Evolutionary conservation across 2,329 filamentous ascomycete species (phyloP).

Genomic region (Paraconiothyrium brasiliense): DNA sequence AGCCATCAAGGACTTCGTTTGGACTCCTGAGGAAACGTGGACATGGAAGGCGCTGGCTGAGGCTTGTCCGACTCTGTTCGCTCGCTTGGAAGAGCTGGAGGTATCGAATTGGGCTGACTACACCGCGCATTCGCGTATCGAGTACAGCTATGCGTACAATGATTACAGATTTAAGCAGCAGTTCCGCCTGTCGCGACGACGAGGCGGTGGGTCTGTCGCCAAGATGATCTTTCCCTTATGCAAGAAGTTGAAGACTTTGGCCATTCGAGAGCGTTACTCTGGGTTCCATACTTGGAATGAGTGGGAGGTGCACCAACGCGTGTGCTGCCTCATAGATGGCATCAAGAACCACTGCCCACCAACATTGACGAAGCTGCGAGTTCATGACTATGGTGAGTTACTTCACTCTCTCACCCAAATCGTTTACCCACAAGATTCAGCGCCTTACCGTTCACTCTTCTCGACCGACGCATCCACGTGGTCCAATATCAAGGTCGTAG

Average conservation of each 20-base stretch:
- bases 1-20: conserved; percentile 50
- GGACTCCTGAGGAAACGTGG: conserved; percentile 49
- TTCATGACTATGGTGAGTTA: conserved; percentile 41
- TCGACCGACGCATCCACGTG: conserved; percentile 43
- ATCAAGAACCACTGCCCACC: conserved; percentile 42
- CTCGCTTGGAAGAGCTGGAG: conserved; percentile 44
- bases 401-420: background rate
- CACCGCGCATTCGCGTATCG: conserved; percentile 46
- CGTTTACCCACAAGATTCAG: conserved; percentile 14
- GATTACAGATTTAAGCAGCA: conserved; percentile 49
- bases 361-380: conserved; percentile 42
- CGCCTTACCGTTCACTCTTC: conserved; percentile 46
- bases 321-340: conserved; percentile 48
- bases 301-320: conserved; percentile 49
- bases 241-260: conserved; percentile 42
- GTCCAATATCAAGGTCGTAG: conserved; percentile 41
- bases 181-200: conserved; percentile 45
- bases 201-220: conserved; percentile 46
- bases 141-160: conserved; percentile 49
- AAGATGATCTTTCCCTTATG: conserved; percentile 45
- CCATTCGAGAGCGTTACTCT: conserved; percentile 45
- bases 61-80: conserved; percentile 43
- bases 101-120: conserved; percentile 51
- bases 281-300: conserved; percentile 50
- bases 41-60: conserved; percentile 46